A percentile compares a stretch with the other conserved stretches of the same genome.
These are phyloP conservation scores for Ceraceosorus guamensis DNA, from an alignment of 1,284 basidiomycete species.

Conservation along the genomic window DNA sequence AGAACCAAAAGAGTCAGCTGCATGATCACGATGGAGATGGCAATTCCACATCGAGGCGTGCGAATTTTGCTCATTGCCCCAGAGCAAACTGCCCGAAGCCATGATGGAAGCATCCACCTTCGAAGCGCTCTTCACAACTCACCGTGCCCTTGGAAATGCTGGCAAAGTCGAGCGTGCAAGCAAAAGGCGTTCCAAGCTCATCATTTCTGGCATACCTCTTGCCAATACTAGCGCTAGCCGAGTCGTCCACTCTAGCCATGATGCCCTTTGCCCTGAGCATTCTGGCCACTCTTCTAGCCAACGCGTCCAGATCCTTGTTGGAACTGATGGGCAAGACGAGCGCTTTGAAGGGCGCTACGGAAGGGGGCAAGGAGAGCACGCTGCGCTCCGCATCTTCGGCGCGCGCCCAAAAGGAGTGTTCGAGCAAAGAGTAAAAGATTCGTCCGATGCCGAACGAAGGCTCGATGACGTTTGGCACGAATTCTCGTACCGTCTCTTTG, in stretches of 20 bases:
- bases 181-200: constrained; percentile 94
- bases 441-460: constrained; percentile 97
- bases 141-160: constrained; percentile 58
- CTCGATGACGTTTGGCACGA: constrained; percentile 94
- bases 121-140: too few relatives aligned
- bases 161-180: constrained; percentile 93
- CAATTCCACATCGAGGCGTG: too few relatives aligned
- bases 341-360: constrained; percentile 93
- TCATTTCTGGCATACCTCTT: constrained; percentile 97
- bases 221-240: constrained; percentile 86
- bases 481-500: constrained; percentile 90
- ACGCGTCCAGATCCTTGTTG: constrained; percentile 73
- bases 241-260: constrained; percentile 89
- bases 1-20: too few relatives aligned
- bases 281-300: constrained; percentile 77
- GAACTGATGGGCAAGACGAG: constrained; percentile 91
- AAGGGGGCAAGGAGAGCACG: constrained; percentile 77
- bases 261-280: constrained; percentile 81
- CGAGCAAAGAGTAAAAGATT: constrained; percentile 86
- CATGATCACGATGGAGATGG: too few relatives aligned
- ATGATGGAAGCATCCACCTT: too few relatives aligned
- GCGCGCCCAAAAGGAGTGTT: constrained; percentile 93
- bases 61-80: too few relatives aligned
- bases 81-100: too few relatives aligned
- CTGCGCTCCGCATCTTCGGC: constrained; percentile 59